These are phyloP conservation scores for Paecilomyces niveus DNA, from an alignment of 2,329 filamentous ascomycete genomes.

Conservation along the genomic window DNA sequence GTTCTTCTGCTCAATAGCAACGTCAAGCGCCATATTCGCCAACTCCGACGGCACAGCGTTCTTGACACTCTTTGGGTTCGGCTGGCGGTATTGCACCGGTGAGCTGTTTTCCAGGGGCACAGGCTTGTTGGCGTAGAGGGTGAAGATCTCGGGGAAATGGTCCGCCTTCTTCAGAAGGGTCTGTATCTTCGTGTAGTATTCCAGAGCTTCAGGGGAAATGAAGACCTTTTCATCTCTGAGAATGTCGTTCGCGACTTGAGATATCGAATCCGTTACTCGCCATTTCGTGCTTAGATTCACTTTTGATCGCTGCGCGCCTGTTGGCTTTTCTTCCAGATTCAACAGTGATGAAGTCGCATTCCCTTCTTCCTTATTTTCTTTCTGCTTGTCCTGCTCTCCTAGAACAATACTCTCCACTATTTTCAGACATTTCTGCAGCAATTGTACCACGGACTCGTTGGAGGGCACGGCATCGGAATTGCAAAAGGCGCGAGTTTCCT, in stretches of 20 bases:
- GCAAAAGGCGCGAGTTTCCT: constrained; percentile 21
- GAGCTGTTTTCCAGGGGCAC: constrained; percentile 56
- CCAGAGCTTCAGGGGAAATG: constrained; percentile 66
- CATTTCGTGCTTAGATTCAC: constrained; percentile 23
- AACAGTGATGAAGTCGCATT: constrained; percentile 35
- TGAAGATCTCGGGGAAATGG: constrained; percentile 70
- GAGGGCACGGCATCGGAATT: constrained; percentile 23
- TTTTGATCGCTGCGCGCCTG: constrained; percentile 15
- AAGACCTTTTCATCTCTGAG: constrained; percentile 69
- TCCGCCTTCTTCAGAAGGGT: constrained; percentile 64
- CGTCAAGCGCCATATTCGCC: constrained; percentile 66
- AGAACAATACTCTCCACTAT: constrained; percentile 24
- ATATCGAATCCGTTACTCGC: constrained; percentile 39
- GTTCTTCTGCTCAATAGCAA: constrained; percentile 72
- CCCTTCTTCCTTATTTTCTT: constrained; percentile 17
- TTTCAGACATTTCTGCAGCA: constrained; percentile 29
- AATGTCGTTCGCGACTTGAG: constrained; percentile 58
- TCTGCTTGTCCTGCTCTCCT: constrained; percentile 15
- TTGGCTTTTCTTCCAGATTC: constrained; percentile 32
- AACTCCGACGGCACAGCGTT: constrained; percentile 66
- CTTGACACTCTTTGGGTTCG: constrained; percentile 61
- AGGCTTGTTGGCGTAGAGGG: constrained; percentile 78
- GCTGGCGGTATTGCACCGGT: constrained; percentile 52
- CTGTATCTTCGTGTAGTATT: constrained; percentile 70
- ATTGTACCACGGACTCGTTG: constrained; percentile 24